A percentile compares a stretch with the other conserved stretches of the same genome.
These are phyloP conservation scores for Fusarium aywerte DNA, from an alignment of 2,329 filamentous ascomycete species.

Conservation along the genomic window DNA sequence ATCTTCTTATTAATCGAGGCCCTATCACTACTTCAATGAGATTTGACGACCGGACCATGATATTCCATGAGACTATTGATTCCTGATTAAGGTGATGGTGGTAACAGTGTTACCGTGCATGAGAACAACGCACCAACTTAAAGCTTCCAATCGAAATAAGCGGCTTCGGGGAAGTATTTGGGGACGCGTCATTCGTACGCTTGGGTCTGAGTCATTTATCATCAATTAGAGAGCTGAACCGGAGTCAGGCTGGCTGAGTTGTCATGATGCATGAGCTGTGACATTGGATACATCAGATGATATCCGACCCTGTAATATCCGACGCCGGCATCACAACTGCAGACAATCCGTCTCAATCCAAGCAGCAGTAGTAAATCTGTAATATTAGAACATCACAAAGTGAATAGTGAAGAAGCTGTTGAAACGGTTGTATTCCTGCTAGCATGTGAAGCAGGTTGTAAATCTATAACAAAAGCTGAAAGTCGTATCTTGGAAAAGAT, in stretches of 20 bases:
- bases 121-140: conserved; percentile 14
- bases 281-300: neutral
- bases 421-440: conserved; percentile 7
- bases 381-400: neutral
- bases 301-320: neutral
- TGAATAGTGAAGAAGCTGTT: neutral
- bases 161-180: neutral
- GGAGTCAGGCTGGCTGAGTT: conserved; percentile 6
- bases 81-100: neutral
- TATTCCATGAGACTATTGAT: neutral
- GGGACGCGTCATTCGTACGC: neutral
- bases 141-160: conserved; percentile 10
- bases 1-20: neutral
- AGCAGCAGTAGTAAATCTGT: neutral
- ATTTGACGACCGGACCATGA: neutral
- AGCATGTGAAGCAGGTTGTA: conserved; percentile 1
- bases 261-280: conserved; percentile 13
- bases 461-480: neutral
- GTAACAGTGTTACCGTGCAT: conserved; percentile 26
- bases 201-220: neutral
- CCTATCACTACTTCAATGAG: neutral
- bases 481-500: neutral
- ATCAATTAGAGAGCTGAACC: conserved; percentile 9
- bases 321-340: neutral
- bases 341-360: neutral